A percentile compares a stretch with the other conserved stretches of the same genome.
Evolutionary conservation across 2,329 filamentous ascomycete species (phyloP).

Genomic region (Whalleya microplaca): DNA sequence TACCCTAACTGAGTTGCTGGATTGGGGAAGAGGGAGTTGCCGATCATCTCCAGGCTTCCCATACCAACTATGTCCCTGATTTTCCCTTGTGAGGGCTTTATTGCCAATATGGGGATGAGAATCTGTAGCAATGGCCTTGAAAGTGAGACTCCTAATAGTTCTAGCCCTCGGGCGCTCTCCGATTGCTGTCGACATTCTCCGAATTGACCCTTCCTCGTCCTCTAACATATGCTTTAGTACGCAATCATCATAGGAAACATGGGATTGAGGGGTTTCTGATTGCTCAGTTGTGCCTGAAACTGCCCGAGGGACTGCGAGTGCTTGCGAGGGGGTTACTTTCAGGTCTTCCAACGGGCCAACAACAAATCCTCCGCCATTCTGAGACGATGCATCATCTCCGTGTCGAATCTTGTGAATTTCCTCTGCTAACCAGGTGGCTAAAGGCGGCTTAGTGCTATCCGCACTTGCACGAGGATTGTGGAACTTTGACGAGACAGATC

Average conservation of each 20-base stretch:
- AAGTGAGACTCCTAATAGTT: too few relatives aligned
- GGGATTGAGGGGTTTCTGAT: constrained; percentile 18
- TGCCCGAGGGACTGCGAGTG: constrained; percentile 8
- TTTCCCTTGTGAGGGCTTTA: neutral
- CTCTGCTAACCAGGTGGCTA: constrained; percentile 32
- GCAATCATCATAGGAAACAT: constrained; percentile 33
- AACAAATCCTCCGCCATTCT: constrained; percentile 3
- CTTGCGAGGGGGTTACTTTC: constrained; percentile 14
- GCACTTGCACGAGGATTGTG: constrained; percentile 8
- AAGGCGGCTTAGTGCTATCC: constrained; percentile 21
- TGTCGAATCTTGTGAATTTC: constrained; percentile 33
- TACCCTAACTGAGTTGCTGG: neutral
- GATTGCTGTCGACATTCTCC: neutral
- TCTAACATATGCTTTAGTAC: constrained; percentile 34
- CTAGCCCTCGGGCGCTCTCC: neutral
- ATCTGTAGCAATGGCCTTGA: too few relatives aligned
- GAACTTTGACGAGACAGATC: constrained; percentile 38
- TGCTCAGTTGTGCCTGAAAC: constrained; percentile 17
- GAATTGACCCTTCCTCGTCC: constrained; percentile 16
- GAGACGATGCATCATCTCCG: constrained; percentile 7
- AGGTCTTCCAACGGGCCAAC: neutral
- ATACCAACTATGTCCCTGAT: too few relatives aligned
- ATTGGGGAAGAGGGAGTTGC: neutral
- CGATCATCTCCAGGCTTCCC: neutral
- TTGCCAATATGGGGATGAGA: too few relatives aligned